Evolutionary conservation across 768 basidiomycete species (phyloP).

Genomic region (Lactifluus rugatus): DNA sequence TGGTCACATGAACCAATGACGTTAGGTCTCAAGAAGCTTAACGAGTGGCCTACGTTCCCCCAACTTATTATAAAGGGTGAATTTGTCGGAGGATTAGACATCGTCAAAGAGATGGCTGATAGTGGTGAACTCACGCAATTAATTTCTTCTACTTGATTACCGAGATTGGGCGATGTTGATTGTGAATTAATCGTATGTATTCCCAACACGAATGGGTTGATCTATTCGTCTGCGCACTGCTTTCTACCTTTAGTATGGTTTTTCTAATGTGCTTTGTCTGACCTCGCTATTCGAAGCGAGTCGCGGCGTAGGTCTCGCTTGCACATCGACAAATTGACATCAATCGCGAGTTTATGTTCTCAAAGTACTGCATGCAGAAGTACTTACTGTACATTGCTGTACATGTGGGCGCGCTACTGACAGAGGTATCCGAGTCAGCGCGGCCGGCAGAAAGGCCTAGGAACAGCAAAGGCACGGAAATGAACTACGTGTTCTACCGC

Average conservation of each 20-base stretch:
- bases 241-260: not conserved
- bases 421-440: too few relatives aligned
- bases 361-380: too few relatives aligned
- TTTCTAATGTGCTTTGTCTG: too few relatives aligned
- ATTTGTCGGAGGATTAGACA: constrained; percentile 90
- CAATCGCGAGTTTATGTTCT: too few relatives aligned
- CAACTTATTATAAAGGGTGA: constrained; percentile 79
- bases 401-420: too few relatives aligned
- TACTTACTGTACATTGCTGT: too few relatives aligned
- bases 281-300: too few relatives aligned
- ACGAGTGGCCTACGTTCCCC: constrained; percentile 56
- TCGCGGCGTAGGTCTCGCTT: too few relatives aligned
- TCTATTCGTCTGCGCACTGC: not conserved
- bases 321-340: too few relatives aligned
- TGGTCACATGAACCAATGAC: not conserved
- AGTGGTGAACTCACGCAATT: constrained; percentile 64
- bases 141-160: constrained; percentile 4
- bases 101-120: constrained; percentile 80
- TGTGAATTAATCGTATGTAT: not conserved
- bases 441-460: too few relatives aligned
- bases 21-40: constrained; percentile 44
- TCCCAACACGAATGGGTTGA: not conserved
- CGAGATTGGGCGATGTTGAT: not conserved
- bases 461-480: too few relatives aligned
- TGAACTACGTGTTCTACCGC: too few relatives aligned